These are phyloP conservation scores for Beauveria bassiana DNA, from an alignment of 2,329 filamentous ascomycete species.

Conservation along the genomic window DNA sequence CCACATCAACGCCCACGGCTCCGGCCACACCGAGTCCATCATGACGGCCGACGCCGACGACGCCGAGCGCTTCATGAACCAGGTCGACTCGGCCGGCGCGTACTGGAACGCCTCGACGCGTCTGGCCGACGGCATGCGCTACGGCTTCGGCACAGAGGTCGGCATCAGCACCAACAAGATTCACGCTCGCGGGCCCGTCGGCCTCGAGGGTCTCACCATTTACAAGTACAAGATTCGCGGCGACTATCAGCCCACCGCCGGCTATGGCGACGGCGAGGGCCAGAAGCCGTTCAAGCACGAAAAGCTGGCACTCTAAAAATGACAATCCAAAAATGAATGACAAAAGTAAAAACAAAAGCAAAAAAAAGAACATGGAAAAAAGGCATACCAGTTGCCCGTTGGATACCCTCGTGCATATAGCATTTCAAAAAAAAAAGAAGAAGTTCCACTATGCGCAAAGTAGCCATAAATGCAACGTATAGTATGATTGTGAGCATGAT, in stretches of 20 bases:
- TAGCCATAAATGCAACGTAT: neutral
- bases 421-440: neutral
- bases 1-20: slow-evolving; percentile 89
- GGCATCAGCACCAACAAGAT: slow-evolving; percentile 99
- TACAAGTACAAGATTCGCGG: slow-evolving; percentile 94
- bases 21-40: slow-evolving; percentile 90
- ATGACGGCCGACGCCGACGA: slow-evolving; percentile 60
- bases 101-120: slow-evolving; percentile 97
- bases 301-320: slow-evolving; percentile 34
- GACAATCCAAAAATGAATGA: neutral
- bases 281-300: slow-evolving; percentile 54
- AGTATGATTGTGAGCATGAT: neutral
- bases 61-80: slow-evolving; percentile 76
- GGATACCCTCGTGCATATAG: slow-evolving; percentile 7
- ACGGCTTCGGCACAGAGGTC: slow-evolving; percentile 95
- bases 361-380: slow-evolving; percentile 9
- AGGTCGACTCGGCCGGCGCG: slow-evolving; percentile 81
- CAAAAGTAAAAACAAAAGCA: too few species aligned
- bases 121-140: slow-evolving; percentile 93
- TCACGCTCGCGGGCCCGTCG: slow-evolving; percentile 86
- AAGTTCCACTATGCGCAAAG: neutral
- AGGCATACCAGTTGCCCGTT: slow-evolving; percentile 10
- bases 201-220: slow-evolving; percentile 88
- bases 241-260: slow-evolving; percentile 69
- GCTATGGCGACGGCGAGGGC: slow-evolving; percentile 60